phyloP scores from a whole-genome alignment of 805 yeast species.

The Pichia paraexigua region DNA sequence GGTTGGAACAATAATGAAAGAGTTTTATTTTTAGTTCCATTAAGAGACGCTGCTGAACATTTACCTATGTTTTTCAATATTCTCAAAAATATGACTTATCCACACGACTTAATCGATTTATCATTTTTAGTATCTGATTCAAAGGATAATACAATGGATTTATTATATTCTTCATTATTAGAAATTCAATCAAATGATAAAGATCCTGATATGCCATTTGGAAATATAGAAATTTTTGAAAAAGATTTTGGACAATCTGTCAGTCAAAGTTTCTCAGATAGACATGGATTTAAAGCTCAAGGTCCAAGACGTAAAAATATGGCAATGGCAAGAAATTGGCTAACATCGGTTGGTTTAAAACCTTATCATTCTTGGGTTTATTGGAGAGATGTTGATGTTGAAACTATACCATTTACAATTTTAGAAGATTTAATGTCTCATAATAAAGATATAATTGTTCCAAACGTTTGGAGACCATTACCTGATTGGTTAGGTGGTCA shows the following conservation, averaged over 20 bases:
- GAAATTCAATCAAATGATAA: slow-evolving; percentile 54
- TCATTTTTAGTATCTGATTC: slow-evolving; percentile 89
- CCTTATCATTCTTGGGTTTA: slow-evolving; percentile 95
- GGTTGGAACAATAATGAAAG: slow-evolving; percentile 50
- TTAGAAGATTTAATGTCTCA: slow-evolving; percentile 91
- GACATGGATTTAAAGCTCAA: slow-evolving; percentile 95
- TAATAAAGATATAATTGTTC: slow-evolving; percentile 85
- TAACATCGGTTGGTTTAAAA: slow-evolving; percentile 73
- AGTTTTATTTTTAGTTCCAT: slow-evolving; percentile 48
- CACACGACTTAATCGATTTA: slow-evolving; percentile 47
- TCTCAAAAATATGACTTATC: slow-evolving; percentile 49
- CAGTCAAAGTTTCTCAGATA: slow-evolving; percentile 87
- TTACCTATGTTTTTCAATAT: slow-evolving; percentile 55
- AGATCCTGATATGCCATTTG: slow-evolving; percentile 58
- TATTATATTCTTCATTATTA: slow-evolving; percentile 44
- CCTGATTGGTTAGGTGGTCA: slow-evolving; percentile 82
- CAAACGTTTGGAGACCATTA: slow-evolving; percentile 86
- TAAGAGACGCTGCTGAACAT: slow-evolving; percentile 53
- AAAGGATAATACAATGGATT: slow-evolving; percentile 76
- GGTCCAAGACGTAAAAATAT: slow-evolving; percentile 90
- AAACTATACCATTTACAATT: slow-evolving; percentile 75
- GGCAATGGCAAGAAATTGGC: slow-evolving; percentile 96
- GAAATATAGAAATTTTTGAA: slow-evolving; percentile 79
- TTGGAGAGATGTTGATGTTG: slow-evolving; percentile 99
- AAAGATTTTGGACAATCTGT: slow-evolving; percentile 90